These are phyloP conservation scores for Phytophthora pinifolia DNA, from an alignment of 352 stramenopile species.

Conservation along the genomic window DNA sequence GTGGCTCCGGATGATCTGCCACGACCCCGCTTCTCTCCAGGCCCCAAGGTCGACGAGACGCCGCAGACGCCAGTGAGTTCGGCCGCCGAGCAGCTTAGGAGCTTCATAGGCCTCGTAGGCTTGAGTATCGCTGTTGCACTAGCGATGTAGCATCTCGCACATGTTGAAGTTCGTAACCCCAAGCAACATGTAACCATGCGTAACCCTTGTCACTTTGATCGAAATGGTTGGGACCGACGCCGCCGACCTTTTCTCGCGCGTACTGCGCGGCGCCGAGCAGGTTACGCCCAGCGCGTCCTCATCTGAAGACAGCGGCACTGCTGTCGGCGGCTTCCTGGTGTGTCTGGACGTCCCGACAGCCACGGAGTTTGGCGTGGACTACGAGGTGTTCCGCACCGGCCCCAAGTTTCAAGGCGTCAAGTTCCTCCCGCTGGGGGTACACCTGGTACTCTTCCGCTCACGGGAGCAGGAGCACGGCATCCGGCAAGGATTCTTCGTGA, in stretches of 20 bases:
- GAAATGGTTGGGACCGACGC: slow-evolving; percentile 30
- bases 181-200: slow-evolving; percentile 6
- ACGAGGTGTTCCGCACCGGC: slow-evolving; percentile 83
- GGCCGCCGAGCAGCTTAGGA: slow-evolving; percentile 4
- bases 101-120: slow-evolving; percentile 3
- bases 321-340: slow-evolving; percentile 71
- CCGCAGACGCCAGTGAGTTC: slow-evolving; percentile 12
- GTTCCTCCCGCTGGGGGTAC: slow-evolving; percentile 76
- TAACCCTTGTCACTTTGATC: slow-evolving; percentile 1
- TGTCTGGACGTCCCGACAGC: slow-evolving; percentile 77
- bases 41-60: slow-evolving; percentile 19
- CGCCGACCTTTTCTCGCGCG: slow-evolving; percentile 45
- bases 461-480: slow-evolving; percentile 79
- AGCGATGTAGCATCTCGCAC: slow-evolving; percentile 7
- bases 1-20: slow-evolving; percentile 5
- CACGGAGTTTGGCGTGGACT: slow-evolving; percentile 87
- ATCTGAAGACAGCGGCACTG: slow-evolving; percentile 1
- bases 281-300: background rate
- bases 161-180: slow-evolving; percentile 16
- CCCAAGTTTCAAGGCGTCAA: slow-evolving; percentile 84
- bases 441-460: slow-evolving; percentile 84
- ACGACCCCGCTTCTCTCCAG: slow-evolving; percentile 12
- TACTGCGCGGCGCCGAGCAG: slow-evolving; percentile 24
- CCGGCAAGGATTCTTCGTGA: slow-evolving; percentile 81
- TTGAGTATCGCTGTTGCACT: slow-evolving; percentile 14